phyloP scores from a whole-genome alignment of 352 stramenopile species.

The Thalassiosira exigua region DNA sequence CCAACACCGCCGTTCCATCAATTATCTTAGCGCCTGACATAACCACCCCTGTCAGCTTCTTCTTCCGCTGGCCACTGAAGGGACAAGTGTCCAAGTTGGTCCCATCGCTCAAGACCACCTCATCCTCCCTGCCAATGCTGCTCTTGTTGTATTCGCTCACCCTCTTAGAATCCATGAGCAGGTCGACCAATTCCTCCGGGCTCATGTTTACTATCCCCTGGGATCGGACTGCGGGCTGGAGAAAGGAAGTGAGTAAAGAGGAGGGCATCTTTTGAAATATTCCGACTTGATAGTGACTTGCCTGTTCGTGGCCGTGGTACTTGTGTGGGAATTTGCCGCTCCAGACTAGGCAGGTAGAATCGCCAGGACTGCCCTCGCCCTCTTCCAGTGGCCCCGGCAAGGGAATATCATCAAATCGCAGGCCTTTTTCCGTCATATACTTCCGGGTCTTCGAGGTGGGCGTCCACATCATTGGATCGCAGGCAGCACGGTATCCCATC shows the following conservation, averaged over 20 bases:
- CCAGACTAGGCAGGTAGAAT: constrained; percentile 67
- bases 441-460: constrained; percentile 59
- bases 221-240: constrained; percentile 66
- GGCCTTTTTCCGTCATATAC: constrained; percentile 57
- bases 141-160: constrained; percentile 84
- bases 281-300: too few species aligned
- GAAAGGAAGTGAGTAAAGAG: too few species aligned
- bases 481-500: constrained; percentile 52
- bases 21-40: constrained; percentile 50
- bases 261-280: too few species aligned
- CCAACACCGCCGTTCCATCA: constrained; percentile 46
- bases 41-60: constrained; percentile 60
- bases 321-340: constrained; percentile 70
- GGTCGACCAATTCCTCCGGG: constrained; percentile 68
- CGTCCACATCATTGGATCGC: constrained; percentile 74
- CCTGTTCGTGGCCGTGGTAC: constrained; percentile 54
- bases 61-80: constrained; percentile 55
- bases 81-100: constrained; percentile 45
- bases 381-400: constrained; percentile 51
- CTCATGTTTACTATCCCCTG: constrained; percentile 70
- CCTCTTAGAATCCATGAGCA: constrained; percentile 76
- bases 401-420: constrained; percentile 55
- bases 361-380: constrained; percentile 43
- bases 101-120: constrained; percentile 68
- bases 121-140: constrained; percentile 71